Percentiles rank a stretch among this genome's conserved stretches.
phyloP scores from a whole-genome alignment of 148 eudicot species.

The Cornus kousa region DNA sequence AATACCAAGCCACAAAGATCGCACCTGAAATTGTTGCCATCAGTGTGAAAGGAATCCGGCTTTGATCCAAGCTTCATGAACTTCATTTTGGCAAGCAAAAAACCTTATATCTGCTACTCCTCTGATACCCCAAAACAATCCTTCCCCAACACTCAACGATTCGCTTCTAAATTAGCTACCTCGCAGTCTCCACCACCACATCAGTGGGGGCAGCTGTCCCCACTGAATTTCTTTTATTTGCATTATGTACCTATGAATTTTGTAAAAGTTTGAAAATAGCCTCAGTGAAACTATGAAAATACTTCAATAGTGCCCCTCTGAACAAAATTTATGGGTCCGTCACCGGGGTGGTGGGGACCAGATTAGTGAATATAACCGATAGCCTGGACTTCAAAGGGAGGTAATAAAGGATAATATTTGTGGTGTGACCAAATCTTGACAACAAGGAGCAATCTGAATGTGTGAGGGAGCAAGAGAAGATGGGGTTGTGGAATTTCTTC shows the following conservation, averaged over 20 bases:
- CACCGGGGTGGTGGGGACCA: conserved; percentile 57
- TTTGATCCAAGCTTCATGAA: conserved; percentile 98
- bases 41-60: conserved; percentile 74
- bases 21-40: conserved; percentile 64
- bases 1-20: conserved; percentile 12
- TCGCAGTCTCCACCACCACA: conserved; percentile 12
- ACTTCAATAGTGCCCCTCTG: too few species aligned
- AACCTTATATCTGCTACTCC: conserved; percentile 24
- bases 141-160: conserved; percentile 30
- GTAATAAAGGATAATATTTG: conserved; percentile 37
- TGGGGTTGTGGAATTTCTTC: conserved; percentile 21
- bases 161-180: conserved; percentile 24
- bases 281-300: conserved; percentile 33
- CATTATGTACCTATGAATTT: too few species aligned
- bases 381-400: conserved; percentile 30
- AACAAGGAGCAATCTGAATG: conserved; percentile 26
- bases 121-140: conserved; percentile 15
- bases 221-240: too few species aligned
- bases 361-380: conserved; percentile 31
- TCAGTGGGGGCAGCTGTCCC: too few species aligned
- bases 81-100: conserved; percentile 61
- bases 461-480: conserved; percentile 28
- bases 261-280: too few species aligned
- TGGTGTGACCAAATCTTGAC: conserved; percentile 48
- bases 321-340: too few species aligned